Percentiles rank a stretch among this genome's conserved stretches.
phyloP scores from a whole-genome alignment of 2,329 filamentous ascomycete species.

The Calonectria pauciramosa region DNA sequence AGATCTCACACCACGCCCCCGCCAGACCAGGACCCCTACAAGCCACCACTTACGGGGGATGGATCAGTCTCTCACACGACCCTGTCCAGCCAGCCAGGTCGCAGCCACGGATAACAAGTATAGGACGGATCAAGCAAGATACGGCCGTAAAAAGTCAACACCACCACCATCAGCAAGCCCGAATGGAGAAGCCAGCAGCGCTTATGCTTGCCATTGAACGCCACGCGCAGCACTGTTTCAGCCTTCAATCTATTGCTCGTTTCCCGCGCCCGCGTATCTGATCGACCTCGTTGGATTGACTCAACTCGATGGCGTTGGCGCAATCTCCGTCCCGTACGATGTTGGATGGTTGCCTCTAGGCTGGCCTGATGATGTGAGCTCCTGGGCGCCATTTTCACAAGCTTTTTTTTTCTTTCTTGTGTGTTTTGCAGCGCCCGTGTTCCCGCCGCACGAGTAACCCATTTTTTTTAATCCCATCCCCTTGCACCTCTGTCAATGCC shows the following conservation, averaged over 20 bases:
- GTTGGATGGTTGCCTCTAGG: neutral
- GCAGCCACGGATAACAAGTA: neutral
- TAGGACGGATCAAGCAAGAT: neutral
- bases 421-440: neutral
- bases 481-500: slow-evolving; percentile 5
- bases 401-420: neutral
- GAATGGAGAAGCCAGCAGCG: slow-evolving; percentile 9
- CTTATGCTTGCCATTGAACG: slow-evolving; percentile 26
- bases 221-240: neutral
- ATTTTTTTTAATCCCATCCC: slow-evolving; percentile 4
- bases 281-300: slow-evolving; percentile 26
- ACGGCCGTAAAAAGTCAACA: slow-evolving; percentile 2
- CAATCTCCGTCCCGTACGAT: slow-evolving; percentile 22
- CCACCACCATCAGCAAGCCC: slow-evolving; percentile 15
- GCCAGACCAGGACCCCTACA: neutral
- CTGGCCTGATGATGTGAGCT: slow-evolving; percentile 20
- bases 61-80: slow-evolving; percentile 15
- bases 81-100: slow-evolving; percentile 17
- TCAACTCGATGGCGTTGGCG: slow-evolving; percentile 9
- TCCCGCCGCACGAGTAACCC: slow-evolving; percentile 6
- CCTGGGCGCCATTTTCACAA: slow-evolving; percentile 20
- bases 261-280: slow-evolving; percentile 12
- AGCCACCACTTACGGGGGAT: neutral
- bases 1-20: slow-evolving; percentile 20
- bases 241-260: neutral